Conservation (phyloP, 1,139 yeast species). For the Taiozyma onychis region DNA sequence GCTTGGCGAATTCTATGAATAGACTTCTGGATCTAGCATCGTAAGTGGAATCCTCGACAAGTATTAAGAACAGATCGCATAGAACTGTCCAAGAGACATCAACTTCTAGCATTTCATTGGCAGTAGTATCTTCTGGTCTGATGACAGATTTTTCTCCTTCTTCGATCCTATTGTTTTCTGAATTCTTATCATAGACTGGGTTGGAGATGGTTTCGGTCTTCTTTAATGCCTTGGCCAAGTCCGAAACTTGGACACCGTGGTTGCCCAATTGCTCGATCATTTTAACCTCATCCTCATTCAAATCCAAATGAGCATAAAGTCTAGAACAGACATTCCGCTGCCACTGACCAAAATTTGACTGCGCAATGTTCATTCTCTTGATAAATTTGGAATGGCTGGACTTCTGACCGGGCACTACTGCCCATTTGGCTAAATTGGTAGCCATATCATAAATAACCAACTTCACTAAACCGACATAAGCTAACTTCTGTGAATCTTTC, state of each 20-base stretch:
- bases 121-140: constrained; percentile 32
- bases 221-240: constrained; percentile 56
- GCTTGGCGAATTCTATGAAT: constrained; percentile 57
- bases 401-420: constrained; percentile 43
- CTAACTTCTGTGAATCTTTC: constrained; percentile 80
- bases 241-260: constrained; percentile 76
- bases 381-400: constrained; percentile 40
- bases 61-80: constrained; percentile 79
- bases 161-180: constrained; percentile 3
- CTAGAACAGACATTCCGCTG: constrained; percentile 65
- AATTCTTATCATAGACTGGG: constrained; percentile 29
- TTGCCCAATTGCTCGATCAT: constrained; percentile 86
- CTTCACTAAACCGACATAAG: constrained; percentile 83
- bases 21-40: constrained; percentile 85
- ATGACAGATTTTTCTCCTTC: constrained; percentile 16
- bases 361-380: constrained; percentile 60
- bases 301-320: constrained; percentile 75
- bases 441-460: constrained; percentile 79
- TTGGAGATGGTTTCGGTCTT: constrained; percentile 38
- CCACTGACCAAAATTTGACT: constrained; percentile 84
- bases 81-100: constrained; percentile 91
- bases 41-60: constrained; percentile 79
- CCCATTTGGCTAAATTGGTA: constrained; percentile 59
- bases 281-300: constrained; percentile 63
- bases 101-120: constrained; percentile 43